These are phyloP conservation scores for Xerocomellus amylosporus DNA, from an alignment of 768 basidiomycete species.

Conservation along the genomic window DNA sequence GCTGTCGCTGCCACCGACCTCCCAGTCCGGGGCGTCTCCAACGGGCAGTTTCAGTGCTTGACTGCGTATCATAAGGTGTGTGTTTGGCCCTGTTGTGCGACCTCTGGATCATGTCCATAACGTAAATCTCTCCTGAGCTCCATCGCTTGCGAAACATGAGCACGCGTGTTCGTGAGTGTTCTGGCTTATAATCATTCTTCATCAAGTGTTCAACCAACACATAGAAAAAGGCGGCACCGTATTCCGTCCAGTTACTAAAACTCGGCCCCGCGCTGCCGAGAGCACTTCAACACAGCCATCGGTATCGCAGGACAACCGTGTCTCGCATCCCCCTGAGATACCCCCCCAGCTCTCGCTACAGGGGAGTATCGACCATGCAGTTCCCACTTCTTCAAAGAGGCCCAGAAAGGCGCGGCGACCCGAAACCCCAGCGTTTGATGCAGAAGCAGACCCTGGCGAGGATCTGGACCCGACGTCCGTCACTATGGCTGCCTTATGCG, in stretches of 20 bases:
- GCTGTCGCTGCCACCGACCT: constrained; percentile 45
- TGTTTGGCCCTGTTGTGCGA: constrained; percentile 29
- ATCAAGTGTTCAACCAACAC: neutral
- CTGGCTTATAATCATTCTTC: neutral
- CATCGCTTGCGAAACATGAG: constrained; percentile 34
- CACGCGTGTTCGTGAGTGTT: constrained; percentile 59
- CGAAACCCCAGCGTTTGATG: constrained; percentile 55
- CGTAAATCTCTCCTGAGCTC: constrained; percentile 6
- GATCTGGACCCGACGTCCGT: constrained; percentile 77
- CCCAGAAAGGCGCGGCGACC: constrained; percentile 39
- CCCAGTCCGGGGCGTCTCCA: constrained; percentile 59
- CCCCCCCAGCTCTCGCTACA: constrained; percentile 12
- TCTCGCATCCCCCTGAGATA: constrained; percentile 1
- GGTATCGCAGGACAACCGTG: constrained; percentile 12
- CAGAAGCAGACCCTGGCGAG: constrained; percentile 65
- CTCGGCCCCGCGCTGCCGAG: constrained; percentile 44
- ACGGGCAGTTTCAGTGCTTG: constrained; percentile 47
- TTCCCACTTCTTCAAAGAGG: constrained; percentile 30
- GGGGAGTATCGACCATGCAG: neutral
- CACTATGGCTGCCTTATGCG: constrained; percentile 81
- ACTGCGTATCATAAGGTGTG: constrained; percentile 25
- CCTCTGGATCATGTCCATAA: neutral
- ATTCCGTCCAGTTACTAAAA: constrained; percentile 65
- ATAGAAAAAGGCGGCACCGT: constrained; percentile 70
- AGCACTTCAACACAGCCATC: constrained; percentile 16